Percentiles rank a stretch among this genome's conserved stretches.
Evolutionary conservation across 2,329 filamentous ascomycete species (phyloP).

Genomic region (Diaporthe capsici): DNA sequence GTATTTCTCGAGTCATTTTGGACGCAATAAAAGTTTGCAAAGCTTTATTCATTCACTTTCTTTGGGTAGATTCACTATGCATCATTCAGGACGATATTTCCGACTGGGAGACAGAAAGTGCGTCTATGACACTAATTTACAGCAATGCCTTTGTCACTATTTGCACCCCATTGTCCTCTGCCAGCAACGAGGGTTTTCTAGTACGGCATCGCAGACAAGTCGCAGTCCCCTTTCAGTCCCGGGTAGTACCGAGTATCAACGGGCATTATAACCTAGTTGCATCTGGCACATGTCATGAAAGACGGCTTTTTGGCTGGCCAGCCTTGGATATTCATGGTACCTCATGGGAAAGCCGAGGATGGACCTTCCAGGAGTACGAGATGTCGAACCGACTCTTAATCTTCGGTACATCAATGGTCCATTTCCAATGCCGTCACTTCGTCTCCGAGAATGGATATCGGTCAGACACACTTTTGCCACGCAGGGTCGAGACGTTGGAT

Average conservation of each 20-base stretch:
- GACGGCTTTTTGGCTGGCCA: neutral
- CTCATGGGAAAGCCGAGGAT: neutral
- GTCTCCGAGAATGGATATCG: neutral
- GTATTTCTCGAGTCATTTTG: neutral
- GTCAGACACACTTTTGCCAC: neutral
- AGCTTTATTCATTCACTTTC: conserved; percentile 25
- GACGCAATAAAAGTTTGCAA: neutral
- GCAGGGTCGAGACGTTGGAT: neutral
- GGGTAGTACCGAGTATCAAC: neutral
- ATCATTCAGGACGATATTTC: conserved; percentile 42
- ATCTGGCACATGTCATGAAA: neutral
- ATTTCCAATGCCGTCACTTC: neutral
- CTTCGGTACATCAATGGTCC: neutral
- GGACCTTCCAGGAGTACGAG: neutral
- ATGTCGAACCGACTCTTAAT: neutral
- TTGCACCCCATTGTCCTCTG: neutral
- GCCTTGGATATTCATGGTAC: neutral
- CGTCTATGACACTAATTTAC: neutral
- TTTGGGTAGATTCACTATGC: conserved; percentile 47
- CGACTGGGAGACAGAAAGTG: conserved; percentile 41
- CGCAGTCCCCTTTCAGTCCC: neutral
- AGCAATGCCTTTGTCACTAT: neutral
- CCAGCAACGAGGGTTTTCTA: neutral
- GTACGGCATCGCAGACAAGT: neutral
- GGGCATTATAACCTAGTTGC: conserved; percentile 1